Evolutionary conservation across 805 yeast species (phyloP), one percentile per base, ranked within the genome.

Genomic region (Yarrowia sp.): DNA sequence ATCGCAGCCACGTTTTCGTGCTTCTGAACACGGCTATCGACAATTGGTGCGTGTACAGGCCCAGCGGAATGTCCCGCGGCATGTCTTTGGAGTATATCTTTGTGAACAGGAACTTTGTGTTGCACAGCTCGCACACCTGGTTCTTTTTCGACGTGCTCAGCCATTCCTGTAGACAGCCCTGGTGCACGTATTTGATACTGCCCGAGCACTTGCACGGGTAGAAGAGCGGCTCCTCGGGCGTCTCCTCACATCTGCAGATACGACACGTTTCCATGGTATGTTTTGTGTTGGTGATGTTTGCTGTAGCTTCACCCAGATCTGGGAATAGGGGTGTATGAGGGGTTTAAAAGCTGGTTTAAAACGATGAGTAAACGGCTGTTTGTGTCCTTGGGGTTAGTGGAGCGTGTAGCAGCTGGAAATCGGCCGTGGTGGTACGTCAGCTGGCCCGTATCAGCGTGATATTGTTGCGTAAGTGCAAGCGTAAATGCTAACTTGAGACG

Each of bases 191-290:
- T 76, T 89, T 89, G 77, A 95, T 96, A 14, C 97, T 89, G 1
- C 99, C 99, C 67, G 92, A 83, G 79, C 99, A 95, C 74, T 86
- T 88, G 79, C 99, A 95, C 3, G 99, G 99, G 77, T 90, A 93
- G 72, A 85, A 89, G 56, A 95, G 81, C 3, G 97, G 97, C 72
- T 90, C 91, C 0, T 84, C 86, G 0, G 79, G 80, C 0, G 95
- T 86, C n/a, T 86, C 93, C 73, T 92, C 98, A 46, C 97, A 94
- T 66, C 97, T 89, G 76, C 99, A 95, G 56, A 95, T 93, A 70
- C 99, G 89, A 78, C 99, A 95, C 3, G 89, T 84, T 41, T 82
- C 83, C 70, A n/a, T n/a, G n/a, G n/a, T n/a, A n/a, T n/a, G n/a
- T n/a, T n/a, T n/a, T n/a, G n/a, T n/a, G n/a, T 26, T 11, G 35